A percentile compares a stretch with the other conserved stretches of the same genome.
Evolutionary conservation across 495 filamentous ascomycete species (phyloP).

Genomic region (Neurospora tetraspora): DNA sequence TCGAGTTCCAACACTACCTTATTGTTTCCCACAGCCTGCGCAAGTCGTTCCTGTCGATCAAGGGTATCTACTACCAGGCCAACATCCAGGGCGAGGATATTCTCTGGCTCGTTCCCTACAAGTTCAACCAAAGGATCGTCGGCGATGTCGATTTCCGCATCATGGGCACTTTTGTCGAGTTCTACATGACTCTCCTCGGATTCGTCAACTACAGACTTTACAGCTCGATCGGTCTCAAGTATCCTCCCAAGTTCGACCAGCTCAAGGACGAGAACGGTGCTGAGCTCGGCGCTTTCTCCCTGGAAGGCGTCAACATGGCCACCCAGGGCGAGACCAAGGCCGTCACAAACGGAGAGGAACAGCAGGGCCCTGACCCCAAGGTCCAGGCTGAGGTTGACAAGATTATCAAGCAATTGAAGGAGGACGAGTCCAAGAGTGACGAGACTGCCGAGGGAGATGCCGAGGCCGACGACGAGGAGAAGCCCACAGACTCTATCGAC

Average conservation of each 20-base stretch:
- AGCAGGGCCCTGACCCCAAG: constrained; percentile 37
- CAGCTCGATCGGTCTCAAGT: constrained; percentile 79
- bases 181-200: constrained; percentile 90
- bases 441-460: constrained; percentile 32
- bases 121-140: constrained; percentile 87
- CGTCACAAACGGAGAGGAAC: constrained; percentile 38
- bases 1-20: constrained; percentile 95
- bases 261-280: constrained; percentile 78
- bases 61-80: constrained; percentile 98
- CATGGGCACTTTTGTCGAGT: constrained; percentile 98
- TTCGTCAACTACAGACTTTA: constrained; percentile 95
- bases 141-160: constrained; percentile 95
- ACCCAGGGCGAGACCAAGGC: constrained; percentile 39
- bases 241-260: constrained; percentile 88
- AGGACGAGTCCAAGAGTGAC: constrained; percentile 31
- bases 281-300: constrained; percentile 81
- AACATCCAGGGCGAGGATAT: constrained; percentile 98
- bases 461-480: constrained; percentile 39
- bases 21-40: constrained; percentile 82
- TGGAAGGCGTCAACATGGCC: constrained; percentile 60
- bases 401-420: constrained; percentile 41
- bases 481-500: constrained; percentile 62
- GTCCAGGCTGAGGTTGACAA: constrained; percentile 47
- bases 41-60: constrained; percentile 95
- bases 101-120: constrained; percentile 93